Evolutionary conservation across 345 rosid species (phyloP).

Genomic region (Gossypioides kirkii): DNA sequence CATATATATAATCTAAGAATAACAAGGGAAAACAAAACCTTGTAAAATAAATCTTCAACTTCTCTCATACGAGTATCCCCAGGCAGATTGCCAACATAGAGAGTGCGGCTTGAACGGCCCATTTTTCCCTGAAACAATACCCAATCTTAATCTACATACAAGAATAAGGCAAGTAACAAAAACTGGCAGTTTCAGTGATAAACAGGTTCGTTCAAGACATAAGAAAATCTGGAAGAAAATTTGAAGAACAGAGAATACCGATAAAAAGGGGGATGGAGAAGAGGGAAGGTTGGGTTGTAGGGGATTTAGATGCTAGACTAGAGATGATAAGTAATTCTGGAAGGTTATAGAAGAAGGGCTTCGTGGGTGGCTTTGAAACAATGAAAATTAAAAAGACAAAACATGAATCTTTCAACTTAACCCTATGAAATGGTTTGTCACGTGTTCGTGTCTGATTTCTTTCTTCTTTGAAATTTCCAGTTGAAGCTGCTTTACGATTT

Average conservation of each 20-base stretch:
- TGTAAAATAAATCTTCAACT: conserved; percentile 85
- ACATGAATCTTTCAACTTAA: not conserved
- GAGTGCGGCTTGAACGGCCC: conserved; percentile 81
- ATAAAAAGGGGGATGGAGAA: not conserved
- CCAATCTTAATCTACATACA: not conserved
- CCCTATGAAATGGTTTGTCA: not conserved
- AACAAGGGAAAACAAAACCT: conserved; percentile 36
- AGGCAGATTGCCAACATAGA: conserved; percentile 91
- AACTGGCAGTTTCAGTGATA: not conserved
- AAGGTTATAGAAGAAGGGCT: not conserved
- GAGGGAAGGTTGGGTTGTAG: not conserved
- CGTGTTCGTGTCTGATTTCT: not conserved
- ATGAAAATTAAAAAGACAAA: not conserved
- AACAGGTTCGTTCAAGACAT: not conserved
- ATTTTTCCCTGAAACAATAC: conserved; percentile 32
- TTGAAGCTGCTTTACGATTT: not conserved
- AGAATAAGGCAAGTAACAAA: not conserved
- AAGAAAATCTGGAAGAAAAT: not conserved
- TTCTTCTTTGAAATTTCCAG: not conserved
- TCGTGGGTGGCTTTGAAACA: not conserved
- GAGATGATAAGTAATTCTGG: not conserved
- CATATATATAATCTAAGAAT: not conserved
- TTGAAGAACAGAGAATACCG: too few species aligned
- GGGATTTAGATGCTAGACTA: not conserved
- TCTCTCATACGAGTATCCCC: conserved; percentile 86